These are phyloP conservation scores for Colletotrichum gigasporum DNA, from an alignment of 2,329 filamentous ascomycete species.

Conservation along the genomic window DNA sequence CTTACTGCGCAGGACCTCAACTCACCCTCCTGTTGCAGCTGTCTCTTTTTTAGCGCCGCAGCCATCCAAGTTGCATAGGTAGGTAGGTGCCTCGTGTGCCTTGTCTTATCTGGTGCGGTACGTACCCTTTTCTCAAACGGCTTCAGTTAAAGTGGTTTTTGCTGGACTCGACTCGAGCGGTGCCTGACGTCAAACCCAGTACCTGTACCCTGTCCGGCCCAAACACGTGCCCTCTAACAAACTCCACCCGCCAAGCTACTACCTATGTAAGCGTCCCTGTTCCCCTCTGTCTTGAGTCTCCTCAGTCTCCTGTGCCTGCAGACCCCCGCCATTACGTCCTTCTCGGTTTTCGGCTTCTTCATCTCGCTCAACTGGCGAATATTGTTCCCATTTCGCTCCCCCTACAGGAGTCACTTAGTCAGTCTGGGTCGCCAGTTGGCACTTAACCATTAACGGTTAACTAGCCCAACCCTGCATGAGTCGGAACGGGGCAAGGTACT, in stretches of 20 bases:
- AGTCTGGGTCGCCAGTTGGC: no score
- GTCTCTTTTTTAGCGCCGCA: background rate
- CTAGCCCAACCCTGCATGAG: background rate
- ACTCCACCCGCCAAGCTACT: background rate
- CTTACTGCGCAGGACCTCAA: conserved; percentile 2
- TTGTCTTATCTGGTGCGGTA: no score
- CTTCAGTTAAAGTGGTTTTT: no score
- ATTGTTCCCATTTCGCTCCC: background rate
- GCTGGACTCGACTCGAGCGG: background rate
- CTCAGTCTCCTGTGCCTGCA: background rate
- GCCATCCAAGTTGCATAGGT: no score
- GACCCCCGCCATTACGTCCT: background rate
- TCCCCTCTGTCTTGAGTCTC: background rate
- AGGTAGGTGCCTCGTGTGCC: background rate
- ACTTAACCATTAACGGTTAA: no score
- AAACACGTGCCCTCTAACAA: background rate
- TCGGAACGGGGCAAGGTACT: conserved; percentile 8
- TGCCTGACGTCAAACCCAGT: background rate
- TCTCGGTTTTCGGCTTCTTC: conserved; percentile 24
- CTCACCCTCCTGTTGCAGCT: no score
- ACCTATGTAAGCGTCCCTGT: background rate
- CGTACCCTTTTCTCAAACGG: no score
- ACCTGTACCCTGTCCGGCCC: background rate
- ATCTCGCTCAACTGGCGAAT: background rate
- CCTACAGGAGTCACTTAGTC: background rate